Percentiles rank a stretch among this genome's conserved stretches.
These are phyloP conservation scores for Pseudogymnoascus sp. DNA, from an alignment of 2,329 filamentous ascomycete species.

Conservation along the genomic window DNA sequence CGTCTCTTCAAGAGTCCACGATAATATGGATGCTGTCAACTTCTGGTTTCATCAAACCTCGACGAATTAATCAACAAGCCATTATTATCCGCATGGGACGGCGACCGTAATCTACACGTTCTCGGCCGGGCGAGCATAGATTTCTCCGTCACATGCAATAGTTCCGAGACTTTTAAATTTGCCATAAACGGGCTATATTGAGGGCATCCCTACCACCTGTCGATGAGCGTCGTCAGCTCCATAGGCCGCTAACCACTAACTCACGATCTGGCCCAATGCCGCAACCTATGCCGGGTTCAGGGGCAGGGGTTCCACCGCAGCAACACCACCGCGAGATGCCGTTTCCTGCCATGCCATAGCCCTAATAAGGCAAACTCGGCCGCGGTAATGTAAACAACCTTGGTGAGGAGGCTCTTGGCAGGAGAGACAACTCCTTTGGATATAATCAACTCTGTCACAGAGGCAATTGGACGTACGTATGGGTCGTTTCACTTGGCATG, in stretches of 20 bases:
- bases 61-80: neutral
- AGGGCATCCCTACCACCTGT: neutral
- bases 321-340: neutral
- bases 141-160: neutral
- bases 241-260: slow-evolving; percentile 3
- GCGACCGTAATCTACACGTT: neutral
- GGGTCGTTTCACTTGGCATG: slow-evolving; percentile 1
- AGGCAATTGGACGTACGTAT: neutral
- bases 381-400: neutral
- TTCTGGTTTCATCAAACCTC: neutral
- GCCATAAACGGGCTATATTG: neutral
- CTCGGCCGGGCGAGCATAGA: neutral
- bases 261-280: slow-evolving; percentile 1
- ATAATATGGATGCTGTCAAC: neutral
- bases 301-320: neutral
- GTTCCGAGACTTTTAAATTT: neutral
- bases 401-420: neutral
- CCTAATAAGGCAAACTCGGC: neutral
- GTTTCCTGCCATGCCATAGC: neutral
- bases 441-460: neutral
- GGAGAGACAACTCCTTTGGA: neutral
- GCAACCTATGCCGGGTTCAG: neutral
- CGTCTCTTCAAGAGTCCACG: neutral
- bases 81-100: neutral
- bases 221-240: slow-evolving; percentile 1